Percentiles rank a stretch among this genome's conserved stretches.
phyloP scores from a whole-genome alignment of 2,329 filamentous ascomycete genomes.

The Aspergillus pseudoglaucus region DNA sequence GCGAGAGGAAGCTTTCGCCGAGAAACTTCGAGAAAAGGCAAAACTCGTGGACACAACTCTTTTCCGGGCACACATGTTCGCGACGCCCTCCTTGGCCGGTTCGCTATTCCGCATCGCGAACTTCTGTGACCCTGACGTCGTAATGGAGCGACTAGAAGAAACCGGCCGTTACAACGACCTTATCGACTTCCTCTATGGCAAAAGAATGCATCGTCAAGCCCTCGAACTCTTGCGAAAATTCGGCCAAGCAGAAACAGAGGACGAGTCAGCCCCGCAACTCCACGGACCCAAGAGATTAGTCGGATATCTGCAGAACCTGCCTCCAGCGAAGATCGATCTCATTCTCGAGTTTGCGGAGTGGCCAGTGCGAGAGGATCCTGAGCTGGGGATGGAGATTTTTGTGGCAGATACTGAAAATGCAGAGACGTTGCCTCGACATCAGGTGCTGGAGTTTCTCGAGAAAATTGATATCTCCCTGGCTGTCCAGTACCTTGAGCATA shows the following conservation, averaged over 20 bases:
- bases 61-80: conserved; percentile 93
- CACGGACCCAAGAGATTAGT: conserved; percentile 80
- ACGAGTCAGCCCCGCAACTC: conserved; percentile 47
- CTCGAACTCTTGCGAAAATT: conserved; percentile 76
- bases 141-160: conserved; percentile 86
- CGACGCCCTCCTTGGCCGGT: conserved; percentile 73
- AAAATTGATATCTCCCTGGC: conserved; percentile 65
- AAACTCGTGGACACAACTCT: conserved; percentile 86
- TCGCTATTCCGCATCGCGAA: conserved; percentile 93
- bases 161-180: conserved; percentile 84
- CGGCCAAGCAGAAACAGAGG: conserved; percentile 50
- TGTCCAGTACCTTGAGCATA: conserved; percentile 78
- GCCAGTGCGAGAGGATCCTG: conserved; percentile 67
- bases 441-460: conserved; percentile 67
- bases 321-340: conserved; percentile 80
- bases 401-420: conserved; percentile 90
- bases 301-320: conserved; percentile 80
- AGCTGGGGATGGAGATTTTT: conserved; percentile 86
- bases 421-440: conserved; percentile 73
- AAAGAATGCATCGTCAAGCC: conserved; percentile 83
- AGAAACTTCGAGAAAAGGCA: conserved; percentile 68
- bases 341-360: conserved; percentile 88
- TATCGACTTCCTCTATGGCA: conserved; percentile 96
- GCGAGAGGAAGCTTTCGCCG: conserved; percentile 54
- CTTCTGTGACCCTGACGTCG: conserved; percentile 92